These are phyloP conservation scores for Eimeria necatrix DNA, from an alignment of 169 alveolate genomes.

Conservation along the genomic window DNA sequence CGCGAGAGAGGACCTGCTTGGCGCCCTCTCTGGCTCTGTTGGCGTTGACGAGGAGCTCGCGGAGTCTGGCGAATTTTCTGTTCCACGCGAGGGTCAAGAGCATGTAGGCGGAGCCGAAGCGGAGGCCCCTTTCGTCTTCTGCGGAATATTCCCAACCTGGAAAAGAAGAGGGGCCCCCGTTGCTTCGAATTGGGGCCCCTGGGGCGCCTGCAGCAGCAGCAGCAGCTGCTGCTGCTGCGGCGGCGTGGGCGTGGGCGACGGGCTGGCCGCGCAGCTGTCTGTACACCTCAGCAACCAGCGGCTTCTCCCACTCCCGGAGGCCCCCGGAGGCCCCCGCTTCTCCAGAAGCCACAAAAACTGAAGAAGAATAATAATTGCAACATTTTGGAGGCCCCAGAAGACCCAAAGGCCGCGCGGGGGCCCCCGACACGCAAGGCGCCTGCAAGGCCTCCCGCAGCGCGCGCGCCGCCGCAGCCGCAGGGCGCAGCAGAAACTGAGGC, in stretches of 20 bases:
- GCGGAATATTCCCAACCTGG: neutral
- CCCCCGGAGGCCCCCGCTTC: neutral
- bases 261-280: conserved; percentile 34
- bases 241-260: neutral
- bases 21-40: conserved; percentile 14
- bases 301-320: neutral
- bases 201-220: neutral
- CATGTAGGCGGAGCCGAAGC: conserved; percentile 39
- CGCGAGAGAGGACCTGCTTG: neutral
- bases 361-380: too few relatives aligned
- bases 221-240: neutral
- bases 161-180: neutral
- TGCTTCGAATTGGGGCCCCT: neutral
- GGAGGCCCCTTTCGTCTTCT: conserved; percentile 40
- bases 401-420: too few relatives aligned
- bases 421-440: too few relatives aligned
- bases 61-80: neutral
- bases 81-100: conserved; percentile 26
- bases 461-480: too few relatives aligned
- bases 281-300: conserved; percentile 11
- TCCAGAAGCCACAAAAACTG: too few relatives aligned
- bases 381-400: too few relatives aligned
- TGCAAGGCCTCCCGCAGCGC: too few relatives aligned
- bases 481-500: too few relatives aligned
- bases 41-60: neutral